phyloP scores from a whole-genome alignment of 306 rosid genomes.

The Abrus pulchellus region DNA sequence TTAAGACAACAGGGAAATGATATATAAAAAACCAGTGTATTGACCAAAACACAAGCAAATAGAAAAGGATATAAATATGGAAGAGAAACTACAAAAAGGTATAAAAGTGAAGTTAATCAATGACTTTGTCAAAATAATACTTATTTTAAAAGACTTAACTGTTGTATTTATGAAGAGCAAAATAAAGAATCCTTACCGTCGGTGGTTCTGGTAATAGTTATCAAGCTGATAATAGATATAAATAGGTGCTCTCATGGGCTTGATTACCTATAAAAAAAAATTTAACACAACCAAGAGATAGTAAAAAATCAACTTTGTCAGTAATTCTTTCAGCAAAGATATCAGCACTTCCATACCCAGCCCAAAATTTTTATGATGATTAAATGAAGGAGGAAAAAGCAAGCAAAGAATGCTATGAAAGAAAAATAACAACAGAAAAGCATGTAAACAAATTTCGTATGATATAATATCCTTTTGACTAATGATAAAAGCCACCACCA shows the following conservation, averaged over 20 bases:
- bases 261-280: constrained; percentile 67
- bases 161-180: constrained; percentile 20
- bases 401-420: constrained; percentile 14
- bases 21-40: constrained; percentile 2
- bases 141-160: constrained; percentile 40
- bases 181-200: constrained; percentile 68
- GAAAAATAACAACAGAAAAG: constrained; percentile 11
- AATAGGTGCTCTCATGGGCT: constrained; percentile 90
- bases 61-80: constrained; percentile 24
- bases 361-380: constrained; percentile 12
- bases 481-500: constrained; percentile 22
- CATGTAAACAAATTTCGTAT: constrained; percentile 16
- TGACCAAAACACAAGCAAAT: neutral
- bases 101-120: neutral
- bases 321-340: constrained; percentile 29
- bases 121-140: constrained; percentile 14
- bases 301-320: constrained; percentile 27
- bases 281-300: constrained; percentile 38
- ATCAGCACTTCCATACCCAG: constrained; percentile 22
- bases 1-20: neutral
- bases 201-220: constrained; percentile 95
- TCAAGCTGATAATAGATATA: constrained; percentile 90
- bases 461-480: constrained; percentile 28
- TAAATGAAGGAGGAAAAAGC: constrained; percentile 33
- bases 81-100: constrained; percentile 35